Percentiles rank a stretch among this genome's conserved stretches.
Evolutionary conservation across 192 early-diverging fungal genomes (phyloP).

Genomic region (Phlyctochytrium planicorne): DNA sequence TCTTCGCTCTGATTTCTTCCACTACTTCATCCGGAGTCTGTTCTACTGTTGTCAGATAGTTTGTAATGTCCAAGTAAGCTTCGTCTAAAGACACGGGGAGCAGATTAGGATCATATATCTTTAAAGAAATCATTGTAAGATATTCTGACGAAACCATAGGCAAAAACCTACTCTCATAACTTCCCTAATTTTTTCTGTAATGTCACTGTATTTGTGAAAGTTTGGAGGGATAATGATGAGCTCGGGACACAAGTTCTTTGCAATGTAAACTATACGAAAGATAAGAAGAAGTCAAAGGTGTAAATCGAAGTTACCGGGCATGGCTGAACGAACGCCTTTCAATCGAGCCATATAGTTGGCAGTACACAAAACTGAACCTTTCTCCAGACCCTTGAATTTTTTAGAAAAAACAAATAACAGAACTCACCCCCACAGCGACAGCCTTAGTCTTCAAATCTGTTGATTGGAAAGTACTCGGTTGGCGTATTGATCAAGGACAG

Average conservation of each 20-base stretch:
- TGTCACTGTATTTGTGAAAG: conserved; percentile 53
- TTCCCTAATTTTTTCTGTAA: conserved; percentile 44
- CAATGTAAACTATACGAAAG: conserved; percentile 16
- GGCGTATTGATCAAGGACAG: too few species aligned
- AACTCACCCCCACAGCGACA: conserved; percentile 58
- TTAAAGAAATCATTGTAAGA: not conserved
- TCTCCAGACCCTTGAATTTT: conserved; percentile 19
- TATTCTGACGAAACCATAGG: not conserved
- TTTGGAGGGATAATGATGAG: conserved; percentile 48
- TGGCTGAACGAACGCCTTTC: conserved; percentile 66
- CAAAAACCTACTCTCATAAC: conserved; percentile 44
- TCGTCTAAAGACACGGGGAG: conserved; percentile 29
- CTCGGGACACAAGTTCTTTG: conserved; percentile 56
- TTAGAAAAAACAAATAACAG: conserved; percentile 1
- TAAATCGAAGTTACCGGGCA: conserved; percentile 47
- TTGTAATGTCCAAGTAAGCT: conserved; percentile 48
- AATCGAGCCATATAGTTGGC: conserved; percentile 67
- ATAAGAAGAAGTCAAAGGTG: conserved; percentile 10
- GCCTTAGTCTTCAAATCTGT: conserved; percentile 54
- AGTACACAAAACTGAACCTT: conserved; percentile 52
- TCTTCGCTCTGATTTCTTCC: conserved; percentile 51
- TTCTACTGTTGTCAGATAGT: conserved; percentile 42
- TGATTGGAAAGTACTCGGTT: too few species aligned
- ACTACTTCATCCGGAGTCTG: conserved; percentile 31
- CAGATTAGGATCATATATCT: conserved; percentile 63